Base-by-base conservation (phyloP, 345 rosid species). In the Physaria fendleri region DNA sequence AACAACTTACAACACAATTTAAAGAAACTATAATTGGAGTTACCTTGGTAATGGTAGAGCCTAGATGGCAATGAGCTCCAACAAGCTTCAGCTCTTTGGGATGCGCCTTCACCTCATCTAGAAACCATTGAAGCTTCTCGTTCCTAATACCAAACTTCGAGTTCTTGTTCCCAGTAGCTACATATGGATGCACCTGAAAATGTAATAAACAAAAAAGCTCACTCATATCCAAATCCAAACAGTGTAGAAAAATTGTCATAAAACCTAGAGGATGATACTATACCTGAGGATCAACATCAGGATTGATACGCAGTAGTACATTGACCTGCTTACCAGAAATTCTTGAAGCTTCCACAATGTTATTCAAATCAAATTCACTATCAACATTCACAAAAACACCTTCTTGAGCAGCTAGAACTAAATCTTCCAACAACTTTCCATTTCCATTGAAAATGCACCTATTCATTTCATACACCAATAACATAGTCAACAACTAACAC, bases 211-310 rank as follows among this genome's bases (percentile, higher is more conserved):
- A 38, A n/a, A 44, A 35, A 27, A 20, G 15, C 16, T 38, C 32
- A 23, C 40, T 55, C 33, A 1, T 39, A 23, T 56, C 33, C 33
- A 69, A n/a, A 23, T 56, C 33, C 33, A 69, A n/a, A 2, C 58
- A 22, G 1, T 16, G 45, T 23, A 32, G 5, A 38, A 47, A n/a
- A n/a, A n/a, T n/a, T n/a, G n/a, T n/a, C n/a, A n/a, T n/a, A n/a
- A n/a, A n/a, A n/a, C n/a, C n/a, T n/a, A n/a, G n/a, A n/a, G n/a
- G n/a, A n/a, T n/a, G n/a, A n/a, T n/a, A n/a, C n/a, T n/a, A n/a
- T 74, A 90, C 99, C 97, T 89, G 99, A 72, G 97, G 97, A 65
- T 94, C 97, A 8, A 93, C 99, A 59, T 93, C 99, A 1, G 99
- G 99, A 74, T 93, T 93, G 73, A 93, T 93, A 41, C 97, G 94